Conservation (phyloP, 495 filamentous ascomycete genomes). For the Talaromyces adpressus region DNA sequence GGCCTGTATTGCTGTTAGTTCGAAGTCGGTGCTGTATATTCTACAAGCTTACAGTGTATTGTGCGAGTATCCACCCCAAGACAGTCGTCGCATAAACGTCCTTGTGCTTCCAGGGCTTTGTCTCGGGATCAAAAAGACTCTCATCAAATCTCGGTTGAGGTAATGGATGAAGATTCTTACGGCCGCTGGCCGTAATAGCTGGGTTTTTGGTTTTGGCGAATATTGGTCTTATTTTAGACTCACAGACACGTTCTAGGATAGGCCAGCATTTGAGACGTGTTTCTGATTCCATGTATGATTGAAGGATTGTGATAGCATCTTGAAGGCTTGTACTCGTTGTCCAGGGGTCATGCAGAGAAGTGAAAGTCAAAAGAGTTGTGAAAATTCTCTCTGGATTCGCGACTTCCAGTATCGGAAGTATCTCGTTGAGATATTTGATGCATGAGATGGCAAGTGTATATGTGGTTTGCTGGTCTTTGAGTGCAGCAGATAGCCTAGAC, state of each 20-base stretch:
- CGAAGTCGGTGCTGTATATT: background rate
- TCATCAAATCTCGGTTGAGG: conserved; percentile 33
- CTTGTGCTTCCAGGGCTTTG: conserved; percentile 69
- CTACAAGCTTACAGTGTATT: conserved; percentile 25
- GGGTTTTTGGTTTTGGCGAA: conserved; percentile 61
- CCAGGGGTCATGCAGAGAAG: conserved; percentile 48
- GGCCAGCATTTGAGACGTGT: conserved; percentile 22
- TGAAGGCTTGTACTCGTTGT: conserved; percentile 25
- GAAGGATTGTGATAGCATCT: conserved; percentile 34
- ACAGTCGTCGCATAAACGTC: conserved; percentile 55
- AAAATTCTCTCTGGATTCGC: conserved; percentile 19
- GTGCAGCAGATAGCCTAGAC: conserved; percentile 5
- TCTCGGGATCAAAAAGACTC: conserved; percentile 38
- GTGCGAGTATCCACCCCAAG: conserved; percentile 57
- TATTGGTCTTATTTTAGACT: conserved; percentile 51
- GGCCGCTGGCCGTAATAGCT: conserved; percentile 53
- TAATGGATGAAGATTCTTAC: conserved; percentile 50
- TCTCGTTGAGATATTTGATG: conserved; percentile 15
- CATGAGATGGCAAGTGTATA: conserved; percentile 25
- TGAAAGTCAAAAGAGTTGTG: conserved; percentile 39
- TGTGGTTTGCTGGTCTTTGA: conserved; percentile 18
- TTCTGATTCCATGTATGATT: conserved; percentile 24
- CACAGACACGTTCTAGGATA: conserved; percentile 50
- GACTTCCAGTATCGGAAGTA: conserved; percentile 16
- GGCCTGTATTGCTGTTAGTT: conserved; percentile 12